Conservation (phyloP, 495 filamentous ascomycete genomes). For the Antarctomyces pellizariae region DNA sequence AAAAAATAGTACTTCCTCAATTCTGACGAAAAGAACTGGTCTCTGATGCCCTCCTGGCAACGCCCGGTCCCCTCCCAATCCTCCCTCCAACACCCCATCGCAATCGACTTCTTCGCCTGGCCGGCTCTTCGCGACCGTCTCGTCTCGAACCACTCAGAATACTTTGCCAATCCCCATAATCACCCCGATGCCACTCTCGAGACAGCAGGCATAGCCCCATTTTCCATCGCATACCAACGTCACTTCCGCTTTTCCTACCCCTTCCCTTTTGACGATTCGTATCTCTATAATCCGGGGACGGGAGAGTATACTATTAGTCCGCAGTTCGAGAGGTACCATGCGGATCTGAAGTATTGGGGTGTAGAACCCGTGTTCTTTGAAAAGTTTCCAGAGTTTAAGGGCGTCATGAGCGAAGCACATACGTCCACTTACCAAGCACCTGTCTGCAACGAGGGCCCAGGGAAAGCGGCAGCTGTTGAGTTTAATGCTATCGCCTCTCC, state of each 20-base stretch:
- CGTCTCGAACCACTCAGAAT: constrained; percentile 1
- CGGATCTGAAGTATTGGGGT: constrained; percentile 2
- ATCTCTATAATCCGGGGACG: constrained; percentile 1
- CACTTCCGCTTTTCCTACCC: constrained; percentile 4
- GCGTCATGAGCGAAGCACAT: too few species aligned
- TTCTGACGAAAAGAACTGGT: constrained; percentile 1
- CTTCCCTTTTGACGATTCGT: constrained; percentile 2
- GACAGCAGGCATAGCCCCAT: too few species aligned
- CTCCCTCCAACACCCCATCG: constrained; percentile 1
- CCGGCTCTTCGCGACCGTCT: constrained; percentile 3
- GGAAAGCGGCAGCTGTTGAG: too few species aligned
- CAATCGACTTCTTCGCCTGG: constrained; percentile 5
- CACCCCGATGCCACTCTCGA: too few species aligned
- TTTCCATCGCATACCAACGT: constrained; percentile 2
- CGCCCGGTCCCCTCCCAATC: constrained; percentile 3
- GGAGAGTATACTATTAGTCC: constrained; percentile 1
- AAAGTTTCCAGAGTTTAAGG: constrained; percentile 2
- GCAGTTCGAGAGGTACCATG: constrained; percentile 2
- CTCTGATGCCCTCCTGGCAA: constrained; percentile 3
- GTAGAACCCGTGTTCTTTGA: constrained; percentile 2
- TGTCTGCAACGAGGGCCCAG: too few species aligned
- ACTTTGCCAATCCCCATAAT: constrained; percentile 2
- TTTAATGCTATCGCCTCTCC: too few species aligned
- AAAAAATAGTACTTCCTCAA: constrained; percentile 5
- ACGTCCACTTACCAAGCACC: too few species aligned